Base-by-base conservation (phyloP, 352 stramenopile genomes). In the Globisporangium paddicum region DNA sequence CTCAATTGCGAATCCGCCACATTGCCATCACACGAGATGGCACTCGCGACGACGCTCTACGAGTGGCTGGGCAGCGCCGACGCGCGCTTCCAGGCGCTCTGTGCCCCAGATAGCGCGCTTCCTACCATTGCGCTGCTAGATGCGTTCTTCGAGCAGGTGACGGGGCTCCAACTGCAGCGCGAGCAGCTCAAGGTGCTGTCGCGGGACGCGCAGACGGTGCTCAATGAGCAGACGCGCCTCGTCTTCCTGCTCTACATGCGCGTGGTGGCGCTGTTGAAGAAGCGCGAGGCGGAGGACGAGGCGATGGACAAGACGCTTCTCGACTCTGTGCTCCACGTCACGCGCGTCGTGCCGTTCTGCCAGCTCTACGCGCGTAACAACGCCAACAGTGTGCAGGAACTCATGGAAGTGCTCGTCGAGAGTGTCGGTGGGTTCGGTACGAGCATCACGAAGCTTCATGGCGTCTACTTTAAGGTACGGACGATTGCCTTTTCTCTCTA, bases 321-420 rank as follows among this genome's bases (percentile, higher is more conserved):
- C 9, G 32, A 56, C 13, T 56, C 72, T 21, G 60, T 73, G 38
- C 57, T 90, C n/a, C 79, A 88, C 37, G 59, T 84, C 26, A 73
- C 79, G 49, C 60, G 78, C 18, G n/a, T 92, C 19, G 64, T 62
- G 2, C 75, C 79, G 8, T 87, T 89, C 57, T 89, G 82, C 59
- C 75, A 87, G 55, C 42, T 91, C 6, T 83, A 71, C 50, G 66
- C 68, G 18, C 66, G 62, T 23, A 75, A 66, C 46, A 86, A 81
- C 37, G 55, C 41, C 0, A 50, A 58, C 1, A 57, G 42, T 0
- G 69, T 83, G 35, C 46, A 46, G 18, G 55, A 61, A 14, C 49
- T 86, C 30, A 51, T 83, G n/a, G 42, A 65, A 45, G 53, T 44
- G 1, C 52, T 77, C 42, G 60, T 63, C 2, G 23, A 69, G 7